These are phyloP conservation scores for Psilocybe tampanensis DNA, from an alignment of 768 basidiomycete genomes.

Conservation along the genomic window DNA sequence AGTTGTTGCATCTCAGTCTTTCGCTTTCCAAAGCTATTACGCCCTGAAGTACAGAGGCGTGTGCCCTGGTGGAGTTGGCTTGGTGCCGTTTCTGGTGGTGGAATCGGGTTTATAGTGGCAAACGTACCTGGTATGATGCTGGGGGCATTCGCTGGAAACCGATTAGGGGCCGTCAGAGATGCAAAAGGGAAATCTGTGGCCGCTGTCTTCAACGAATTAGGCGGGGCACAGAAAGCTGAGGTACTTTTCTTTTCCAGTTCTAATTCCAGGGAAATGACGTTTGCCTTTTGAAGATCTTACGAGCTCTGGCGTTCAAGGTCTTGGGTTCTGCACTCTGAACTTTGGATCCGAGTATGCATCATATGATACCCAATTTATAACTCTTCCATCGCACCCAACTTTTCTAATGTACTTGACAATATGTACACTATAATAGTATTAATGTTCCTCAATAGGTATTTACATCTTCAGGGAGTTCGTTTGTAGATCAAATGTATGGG, in stretches of 20 bases:
- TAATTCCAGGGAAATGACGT: neutral
- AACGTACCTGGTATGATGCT: slow-evolving; percentile 87
- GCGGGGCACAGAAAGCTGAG: slow-evolving; percentile 83
- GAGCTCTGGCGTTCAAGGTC: slow-evolving; percentile 81
- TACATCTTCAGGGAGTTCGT: no score
- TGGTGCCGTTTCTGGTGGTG: slow-evolving; percentile 74
- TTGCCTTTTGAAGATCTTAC: slow-evolving; percentile 59
- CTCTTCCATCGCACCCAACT: neutral
- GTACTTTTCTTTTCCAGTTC: slow-evolving; percentile 36
- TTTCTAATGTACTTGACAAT: neutral
- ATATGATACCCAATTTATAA: slow-evolving; percentile 1
- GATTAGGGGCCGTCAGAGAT: slow-evolving; percentile 89
- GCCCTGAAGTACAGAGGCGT: slow-evolving; percentile 77
- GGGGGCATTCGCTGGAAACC: slow-evolving; percentile 86
- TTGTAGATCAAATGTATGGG: no score
- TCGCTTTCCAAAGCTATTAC: slow-evolving; percentile 53
- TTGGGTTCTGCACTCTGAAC: slow-evolving; percentile 58
- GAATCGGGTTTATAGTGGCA: slow-evolving; percentile 62
- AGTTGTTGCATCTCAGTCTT: neutral
- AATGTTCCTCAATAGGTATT: no score
- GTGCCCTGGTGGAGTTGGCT: slow-evolving; percentile 77
- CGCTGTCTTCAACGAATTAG: slow-evolving; percentile 80
- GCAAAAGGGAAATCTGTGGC: slow-evolving; percentile 95
- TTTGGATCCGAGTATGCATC: neutral
- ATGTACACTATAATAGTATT: no score